Percentiles rank a stretch among this genome's conserved stretches.
These are phyloP conservation scores for Aquilaria sinensis DNA, from an alignment of 345 rosid genomes.

Conservation along the genomic window DNA sequence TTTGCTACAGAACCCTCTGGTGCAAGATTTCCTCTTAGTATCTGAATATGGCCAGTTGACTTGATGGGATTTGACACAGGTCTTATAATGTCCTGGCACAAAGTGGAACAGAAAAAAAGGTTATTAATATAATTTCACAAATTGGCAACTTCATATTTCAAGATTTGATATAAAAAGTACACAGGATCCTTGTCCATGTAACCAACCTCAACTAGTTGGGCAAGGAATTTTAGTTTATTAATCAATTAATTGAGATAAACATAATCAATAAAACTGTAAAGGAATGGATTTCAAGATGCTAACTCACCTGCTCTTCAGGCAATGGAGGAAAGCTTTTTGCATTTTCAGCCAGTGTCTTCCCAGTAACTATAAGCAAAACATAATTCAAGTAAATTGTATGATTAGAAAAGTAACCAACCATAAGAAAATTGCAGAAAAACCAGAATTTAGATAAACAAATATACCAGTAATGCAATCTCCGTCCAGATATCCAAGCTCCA, in stretches of 20 bases:
- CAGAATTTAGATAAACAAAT: conserved; percentile 5
- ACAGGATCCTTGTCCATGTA: too few species aligned
- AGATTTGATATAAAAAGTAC: too few species aligned
- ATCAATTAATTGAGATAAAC: background rate
- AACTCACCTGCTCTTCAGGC: conserved; percentile 72
- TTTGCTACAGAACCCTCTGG: conserved; percentile 99
- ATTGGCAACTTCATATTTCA: too few species aligned
- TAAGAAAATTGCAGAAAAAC: conserved; percentile 4
- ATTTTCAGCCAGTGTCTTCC: conserved; percentile 90
- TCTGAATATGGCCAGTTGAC: conserved; percentile 92
- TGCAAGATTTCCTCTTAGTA: conserved; percentile 83
- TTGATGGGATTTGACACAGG: conserved; percentile 82
- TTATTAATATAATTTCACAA: too few species aligned
- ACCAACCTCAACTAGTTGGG: too few species aligned
- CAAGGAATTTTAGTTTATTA: too few species aligned
- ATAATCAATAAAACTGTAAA: conserved; percentile 7
- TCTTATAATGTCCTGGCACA: conserved; percentile 60
- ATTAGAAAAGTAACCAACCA: background rate
- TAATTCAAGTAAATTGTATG: conserved; percentile 10
- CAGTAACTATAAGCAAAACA: conserved; percentile 53
- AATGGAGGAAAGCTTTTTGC: conserved; percentile 54
- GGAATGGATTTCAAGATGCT: background rate
- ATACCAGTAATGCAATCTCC: conserved; percentile 84
- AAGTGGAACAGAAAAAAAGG: background rate
- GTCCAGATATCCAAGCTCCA: conserved; percentile 57